phyloP scores from a whole-genome alignment of 345 rosid species.

The Cardamine occulta region DNA sequence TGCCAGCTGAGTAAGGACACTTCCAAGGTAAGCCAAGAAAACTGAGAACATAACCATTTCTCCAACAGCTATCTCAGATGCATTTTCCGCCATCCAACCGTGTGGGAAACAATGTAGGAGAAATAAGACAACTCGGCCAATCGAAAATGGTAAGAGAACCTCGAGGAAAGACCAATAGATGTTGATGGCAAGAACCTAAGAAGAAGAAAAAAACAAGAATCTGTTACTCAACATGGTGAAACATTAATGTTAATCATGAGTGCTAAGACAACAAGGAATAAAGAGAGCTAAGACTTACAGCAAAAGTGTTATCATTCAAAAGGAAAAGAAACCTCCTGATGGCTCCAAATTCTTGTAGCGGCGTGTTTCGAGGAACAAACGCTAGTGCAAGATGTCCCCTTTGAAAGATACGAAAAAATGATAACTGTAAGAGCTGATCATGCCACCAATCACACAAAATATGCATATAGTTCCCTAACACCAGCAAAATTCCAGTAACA shows the following conservation, averaged over 20 bases:
- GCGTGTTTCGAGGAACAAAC: slow-evolving; percentile 16
- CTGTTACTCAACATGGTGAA: slow-evolving; percentile 11
- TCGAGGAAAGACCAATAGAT: slow-evolving; percentile 2
- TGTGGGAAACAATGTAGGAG: background rate
- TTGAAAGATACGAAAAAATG: background rate
- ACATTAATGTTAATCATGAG: background rate
- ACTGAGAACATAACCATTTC: background rate
- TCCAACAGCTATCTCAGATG: slow-evolving; percentile 15
- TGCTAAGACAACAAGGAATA: background rate
- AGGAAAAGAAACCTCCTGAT: slow-evolving; percentile 23
- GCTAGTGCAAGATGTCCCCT: slow-evolving; percentile 7
- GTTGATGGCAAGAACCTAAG: slow-evolving; percentile 31
- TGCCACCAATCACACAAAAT: slow-evolving; percentile 32
- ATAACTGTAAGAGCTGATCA: slow-evolving; percentile 23
- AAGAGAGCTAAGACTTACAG: slow-evolving; percentile 2
- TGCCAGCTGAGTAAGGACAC: background rate
- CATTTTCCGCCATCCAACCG: background rate
- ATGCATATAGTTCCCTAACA: background rate
- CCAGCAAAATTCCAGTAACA: background rate
- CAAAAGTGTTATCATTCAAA: slow-evolving; percentile 28
- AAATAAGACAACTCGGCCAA: slow-evolving; percentile 13
- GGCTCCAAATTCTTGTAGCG: slow-evolving; percentile 19
- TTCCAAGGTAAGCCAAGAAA: slow-evolving; percentile 3
- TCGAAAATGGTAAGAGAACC: slow-evolving; percentile 21
- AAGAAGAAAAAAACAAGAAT: background rate